These are phyloP conservation scores for Saccharum spontaneum DNA, from an alignment of 176 grass and related monocot genomes.

Conservation along the genomic window DNA sequence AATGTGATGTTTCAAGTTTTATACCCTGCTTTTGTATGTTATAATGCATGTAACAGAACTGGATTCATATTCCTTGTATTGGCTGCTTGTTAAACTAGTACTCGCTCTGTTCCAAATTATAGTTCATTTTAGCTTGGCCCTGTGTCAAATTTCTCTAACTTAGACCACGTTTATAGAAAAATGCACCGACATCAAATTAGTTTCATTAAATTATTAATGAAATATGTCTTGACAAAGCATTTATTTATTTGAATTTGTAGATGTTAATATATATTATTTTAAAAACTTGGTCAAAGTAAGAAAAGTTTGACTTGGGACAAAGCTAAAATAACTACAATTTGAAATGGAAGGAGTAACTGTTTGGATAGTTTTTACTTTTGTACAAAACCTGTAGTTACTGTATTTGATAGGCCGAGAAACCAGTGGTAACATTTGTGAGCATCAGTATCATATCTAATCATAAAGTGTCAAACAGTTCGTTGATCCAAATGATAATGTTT, in stretches of 20 bases:
- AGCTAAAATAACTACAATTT: neutral
- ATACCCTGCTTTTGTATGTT: neutral
- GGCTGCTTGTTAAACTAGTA: neutral
- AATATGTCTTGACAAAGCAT: neutral
- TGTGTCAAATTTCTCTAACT: neutral
- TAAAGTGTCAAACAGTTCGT: neutral
- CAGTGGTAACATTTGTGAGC: neutral
- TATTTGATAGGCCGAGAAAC: neutral
- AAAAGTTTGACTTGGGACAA: neutral
- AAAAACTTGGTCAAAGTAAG: neutral
- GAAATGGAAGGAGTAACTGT: neutral
- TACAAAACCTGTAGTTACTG: neutral
- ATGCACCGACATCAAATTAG: neutral
- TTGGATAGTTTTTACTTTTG: neutral
- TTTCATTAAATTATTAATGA: neutral
- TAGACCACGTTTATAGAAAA: neutral
- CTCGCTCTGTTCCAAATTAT: neutral
- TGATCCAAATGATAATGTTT: slow-evolving; percentile 22
- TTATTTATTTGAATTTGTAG: neutral
- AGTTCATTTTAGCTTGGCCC: neutral
- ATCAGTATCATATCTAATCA: neutral
- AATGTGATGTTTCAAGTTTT: slow-evolving; percentile 1
- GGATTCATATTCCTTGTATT: neutral
- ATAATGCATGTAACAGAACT: slow-evolving; percentile 12
- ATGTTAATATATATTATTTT: neutral